These are phyloP conservation scores for Hymenoscyphus salicellus DNA, from an alignment of 2,329 filamentous ascomycete genomes.

Conservation along the genomic window DNA sequence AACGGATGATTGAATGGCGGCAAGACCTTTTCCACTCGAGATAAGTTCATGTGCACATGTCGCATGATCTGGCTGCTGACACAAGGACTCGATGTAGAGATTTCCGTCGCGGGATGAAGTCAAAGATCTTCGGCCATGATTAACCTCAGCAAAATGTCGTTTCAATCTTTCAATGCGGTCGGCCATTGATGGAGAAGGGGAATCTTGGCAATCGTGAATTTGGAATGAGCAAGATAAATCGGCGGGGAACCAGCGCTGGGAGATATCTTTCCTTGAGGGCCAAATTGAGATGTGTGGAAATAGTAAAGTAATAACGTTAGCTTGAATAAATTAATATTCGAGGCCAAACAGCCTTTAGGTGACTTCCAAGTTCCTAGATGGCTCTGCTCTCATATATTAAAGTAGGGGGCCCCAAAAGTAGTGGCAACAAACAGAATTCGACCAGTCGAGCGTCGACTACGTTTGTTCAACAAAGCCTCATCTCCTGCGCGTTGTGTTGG, in stretches of 20 bases:
- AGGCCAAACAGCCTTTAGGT: not conserved
- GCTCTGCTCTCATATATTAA: not conserved
- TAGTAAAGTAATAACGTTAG: not conserved
- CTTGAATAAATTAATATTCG: not conserved
- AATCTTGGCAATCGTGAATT: not conserved
- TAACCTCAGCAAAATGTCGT: conserved; percentile 41
- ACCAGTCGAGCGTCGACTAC: not conserved
- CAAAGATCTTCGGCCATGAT: conserved; percentile 41
- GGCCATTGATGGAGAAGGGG: conserved; percentile 4
- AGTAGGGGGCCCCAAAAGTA: not conserved
- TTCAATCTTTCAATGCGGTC: conserved; percentile 31
- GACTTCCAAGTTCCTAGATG: not conserved
- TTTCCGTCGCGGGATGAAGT: conserved; percentile 40
- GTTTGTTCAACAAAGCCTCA: not conserved
- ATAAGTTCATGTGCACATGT: conserved; percentile 43
- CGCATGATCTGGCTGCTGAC: conserved; percentile 40
- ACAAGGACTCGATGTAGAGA: conserved; percentile 49
- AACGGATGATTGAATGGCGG: conserved; percentile 41
- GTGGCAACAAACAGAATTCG: not conserved
- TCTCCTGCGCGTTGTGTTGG: not conserved
- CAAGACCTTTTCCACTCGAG: conserved; percentile 36
- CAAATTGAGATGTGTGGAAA: not conserved
- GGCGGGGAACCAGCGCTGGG: not conserved
- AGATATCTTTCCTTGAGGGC: not conserved
- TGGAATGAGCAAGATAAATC: not conserved